Base-by-base conservation (phyloP, 352 stramenopile genomes). In the Pythium utonaiense region DNA sequence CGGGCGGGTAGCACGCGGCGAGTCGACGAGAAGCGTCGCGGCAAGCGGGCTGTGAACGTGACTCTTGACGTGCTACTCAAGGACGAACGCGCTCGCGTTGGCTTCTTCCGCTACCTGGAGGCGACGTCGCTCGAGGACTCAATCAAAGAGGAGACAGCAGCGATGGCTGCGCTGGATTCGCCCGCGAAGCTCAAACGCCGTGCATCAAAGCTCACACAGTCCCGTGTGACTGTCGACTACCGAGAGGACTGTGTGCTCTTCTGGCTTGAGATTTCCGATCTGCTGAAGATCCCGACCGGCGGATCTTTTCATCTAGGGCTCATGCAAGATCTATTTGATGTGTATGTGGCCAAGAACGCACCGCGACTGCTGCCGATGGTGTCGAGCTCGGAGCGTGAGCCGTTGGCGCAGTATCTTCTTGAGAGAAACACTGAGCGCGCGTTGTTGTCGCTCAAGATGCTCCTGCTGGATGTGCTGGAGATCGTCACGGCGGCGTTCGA, bases 231-330 rank as follows among this genome's bases (percentile, higher is more conserved):
- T 3, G 53, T 59, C 19, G 70, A 86, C 66, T 86, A 83, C 49
- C 70, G 76, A 6, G 70, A 85, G 48, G 68, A 88, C 57, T 88
- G 78, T 31, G 78, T 80, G 9, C 47, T 88, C n/a, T 88, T 86
- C 40, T 88, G 78, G 78, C 66, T 88, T 16, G 78, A 88, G 49
- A 85, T 88, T 38, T 83, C 62, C 27, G 78, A 86, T 27, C 45
- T 88, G 36, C 70, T 88, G 27, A 88, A 86, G 62, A 86, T 88
- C 19, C 78, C 76, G 6, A 73, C 53, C 6, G 64, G 71, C 0
- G 78, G 76, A 0, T 73, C 70, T 40, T 88, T 88, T 49, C 76
- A 85, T 49, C 64, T 83, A 16, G 74, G 76, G 2, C 60, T 88
- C 24, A 83, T 88, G 76, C 60, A 78, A 9, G 78, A 86, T 34